Base-by-base conservation (phyloP, 495 filamentous ascomycete species). In the Saxophila tyrrhenica region DNA sequence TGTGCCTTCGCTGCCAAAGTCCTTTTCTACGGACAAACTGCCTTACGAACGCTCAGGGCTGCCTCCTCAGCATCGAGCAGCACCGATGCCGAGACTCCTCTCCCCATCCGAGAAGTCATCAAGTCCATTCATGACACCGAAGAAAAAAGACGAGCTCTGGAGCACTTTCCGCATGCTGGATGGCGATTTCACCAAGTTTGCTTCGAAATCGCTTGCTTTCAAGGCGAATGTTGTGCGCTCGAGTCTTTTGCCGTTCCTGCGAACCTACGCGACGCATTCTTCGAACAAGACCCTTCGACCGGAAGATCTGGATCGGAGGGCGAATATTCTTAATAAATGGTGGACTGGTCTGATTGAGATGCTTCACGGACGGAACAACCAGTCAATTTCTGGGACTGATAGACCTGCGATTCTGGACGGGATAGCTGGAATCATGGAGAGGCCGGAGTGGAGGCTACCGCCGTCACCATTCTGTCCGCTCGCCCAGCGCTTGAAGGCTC, bases 331-430 rank as follows among this genome's bases (percentile, higher is more conserved):
- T 41, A 89, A 95, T 62, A 92, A 88, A 64, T 98, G 92, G 92
- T 98, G 92, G 92, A 87, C 78, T 38, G 90, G 84, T 8, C 75
- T 98, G 44, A 69, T 97, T 42, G 88, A 90, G 53, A 82, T 95
- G 74, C 76, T 96, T 42, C 82, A 89, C 62, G 84, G 83, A 59
- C 80, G 76, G 57, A 73, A 85, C 59, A 81, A 83, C 56, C 77
- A 84, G 61, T 80, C 80, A 7, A 79, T 94, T 39, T 79, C 87
- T 45, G 82, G 83, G 19, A 83, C 85, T 42, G 82, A 95, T 70
- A 73, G 91, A 48, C 90, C 90, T 1, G 78, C 81, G 0, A 80
- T 94, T 46, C 75, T 96, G 21, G 92, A 96, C 62, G 86, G 84
- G 17, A 76, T 88, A 41, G 76, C 83, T 38, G 83, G 82, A 23